Evolutionary conservation across 139 green algal genomes (phyloP).

Genomic region (Coelastrella sp.): DNA sequence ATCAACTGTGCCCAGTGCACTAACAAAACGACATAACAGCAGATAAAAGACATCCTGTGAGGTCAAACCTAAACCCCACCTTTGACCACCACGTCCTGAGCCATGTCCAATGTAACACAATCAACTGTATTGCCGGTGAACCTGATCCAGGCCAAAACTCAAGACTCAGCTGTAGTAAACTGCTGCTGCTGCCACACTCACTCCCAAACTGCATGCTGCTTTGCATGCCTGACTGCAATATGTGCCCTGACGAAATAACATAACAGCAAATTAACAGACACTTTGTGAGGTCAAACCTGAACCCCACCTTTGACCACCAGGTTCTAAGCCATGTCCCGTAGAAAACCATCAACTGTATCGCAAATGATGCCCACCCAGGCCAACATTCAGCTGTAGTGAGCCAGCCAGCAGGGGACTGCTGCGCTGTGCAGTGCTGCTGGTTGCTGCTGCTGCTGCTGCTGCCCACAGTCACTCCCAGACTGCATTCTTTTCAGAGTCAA

Average conservation of each 20-base stretch:
- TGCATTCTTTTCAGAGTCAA: background rate
- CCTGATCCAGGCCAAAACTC: constrained; percentile 4
- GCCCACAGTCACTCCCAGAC: too few species aligned
- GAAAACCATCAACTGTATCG: constrained; percentile 17
- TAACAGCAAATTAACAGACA: background rate
- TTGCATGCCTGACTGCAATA: too few species aligned
- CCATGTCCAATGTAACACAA: constrained; percentile 21
- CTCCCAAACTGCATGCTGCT: background rate
- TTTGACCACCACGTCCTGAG: constrained; percentile 18
- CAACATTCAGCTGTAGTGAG: background rate
- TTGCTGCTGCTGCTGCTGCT: too few species aligned
- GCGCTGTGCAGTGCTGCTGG: too few species aligned
- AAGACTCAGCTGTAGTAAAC: background rate
- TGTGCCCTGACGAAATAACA: too few species aligned
- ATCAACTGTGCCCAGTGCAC: background rate
- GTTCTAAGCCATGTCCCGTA: constrained; percentile 5
- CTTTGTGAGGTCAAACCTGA: background rate
- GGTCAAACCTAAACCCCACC: background rate
- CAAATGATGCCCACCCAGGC: background rate
- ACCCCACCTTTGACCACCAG: constrained; percentile 24
- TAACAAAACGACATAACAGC: background rate
- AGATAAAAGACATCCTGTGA: background rate
- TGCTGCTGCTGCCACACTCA: too few species aligned
- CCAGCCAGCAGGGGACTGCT: too few species aligned
- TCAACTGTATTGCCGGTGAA: background rate